Evolutionary conservation across 345 rosid genomes (phyloP).

Genomic region (Salix arbutifolia): DNA sequence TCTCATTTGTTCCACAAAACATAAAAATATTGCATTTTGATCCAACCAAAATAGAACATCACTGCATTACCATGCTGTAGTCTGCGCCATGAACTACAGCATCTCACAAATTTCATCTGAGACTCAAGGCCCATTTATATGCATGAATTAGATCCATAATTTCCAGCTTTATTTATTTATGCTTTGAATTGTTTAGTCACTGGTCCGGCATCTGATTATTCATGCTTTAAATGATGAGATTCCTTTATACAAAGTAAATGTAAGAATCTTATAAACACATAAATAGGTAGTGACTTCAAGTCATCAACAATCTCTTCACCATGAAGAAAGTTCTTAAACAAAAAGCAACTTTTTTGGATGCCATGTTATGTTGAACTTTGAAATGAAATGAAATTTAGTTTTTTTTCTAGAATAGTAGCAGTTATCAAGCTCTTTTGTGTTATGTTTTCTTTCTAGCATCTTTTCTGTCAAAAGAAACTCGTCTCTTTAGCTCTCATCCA

Average conservation of each 20-base stretch:
- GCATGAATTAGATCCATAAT: not conserved
- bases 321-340: not conserved
- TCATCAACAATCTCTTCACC: not conserved
- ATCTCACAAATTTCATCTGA: not conserved
- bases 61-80: not conserved
- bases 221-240: not conserved
- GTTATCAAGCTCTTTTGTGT: not conserved
- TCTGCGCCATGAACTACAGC: not conserved
- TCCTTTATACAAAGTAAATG: not conserved
- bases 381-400: not conserved
- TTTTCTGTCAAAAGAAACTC: not conserved
- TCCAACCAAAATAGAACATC: not conserved
- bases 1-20: not conserved
- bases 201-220: not conserved
- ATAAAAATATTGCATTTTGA: not conserved
- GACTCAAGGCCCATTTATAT: not conserved
- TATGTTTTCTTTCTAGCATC: not conserved
- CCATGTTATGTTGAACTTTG: not conserved
- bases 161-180: not conserved
- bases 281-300: not conserved
- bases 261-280: not conserved
- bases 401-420: not conserved
- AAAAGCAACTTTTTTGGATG: not conserved
- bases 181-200: not conserved
- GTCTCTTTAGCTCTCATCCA: not conserved